Base-by-base conservation (phyloP, 108 stramenopile genomes). In the Cylindrotheca fusiformis region DNA sequence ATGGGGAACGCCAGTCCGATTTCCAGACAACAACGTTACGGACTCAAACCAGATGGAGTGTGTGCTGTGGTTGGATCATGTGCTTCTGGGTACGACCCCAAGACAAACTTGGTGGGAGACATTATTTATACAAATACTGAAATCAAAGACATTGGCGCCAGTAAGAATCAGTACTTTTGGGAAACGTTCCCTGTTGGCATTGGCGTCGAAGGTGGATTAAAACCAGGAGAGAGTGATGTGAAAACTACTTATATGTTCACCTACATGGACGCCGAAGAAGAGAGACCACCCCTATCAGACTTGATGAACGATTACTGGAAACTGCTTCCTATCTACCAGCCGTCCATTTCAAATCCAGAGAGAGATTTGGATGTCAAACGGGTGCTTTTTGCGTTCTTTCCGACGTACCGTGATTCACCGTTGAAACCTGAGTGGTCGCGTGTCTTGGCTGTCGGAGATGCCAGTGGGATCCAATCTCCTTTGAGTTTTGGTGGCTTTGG, bases 401-500 rank as follows among this genome's bases (percentile, higher is more conserved):
- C 95, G 3, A 98, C 97, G 26, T 98, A 94, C 73, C 84, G 82
- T 41, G 90, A 92, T 55, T 92, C 94, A 6, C 97, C 97, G 2
- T 67, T 98, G n/a, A 76, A 82, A 55, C 87, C 95, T 1, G 55
- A 71, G 41, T 95, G 72, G 68, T 82, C 78, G 52, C 80, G 97
- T 5, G 58, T 96, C 12, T 66, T 96, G 21, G 89, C 87, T 2
- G 91, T 93, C 10, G 93, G 92, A 10, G 95, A 90, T 79, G 87
- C 89, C 44, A 90, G 92, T 10, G 97, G 96, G 6, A 91, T 95
- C 63, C 96, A 98, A 71, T 86, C 83, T 59, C 97, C 97, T 4
- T 65, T 98, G 29, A 93, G 91, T 55, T 98, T 98, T 70, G 97
- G 97, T 21, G 97, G 97, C 0, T 98, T 98, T 65, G 97, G 95